Evolutionary conservation across 1,284 basidiomycete species (phyloP), one percentile per base, ranked within the genome.

Genomic region (Neotropicomus parvogracilis): DNA sequence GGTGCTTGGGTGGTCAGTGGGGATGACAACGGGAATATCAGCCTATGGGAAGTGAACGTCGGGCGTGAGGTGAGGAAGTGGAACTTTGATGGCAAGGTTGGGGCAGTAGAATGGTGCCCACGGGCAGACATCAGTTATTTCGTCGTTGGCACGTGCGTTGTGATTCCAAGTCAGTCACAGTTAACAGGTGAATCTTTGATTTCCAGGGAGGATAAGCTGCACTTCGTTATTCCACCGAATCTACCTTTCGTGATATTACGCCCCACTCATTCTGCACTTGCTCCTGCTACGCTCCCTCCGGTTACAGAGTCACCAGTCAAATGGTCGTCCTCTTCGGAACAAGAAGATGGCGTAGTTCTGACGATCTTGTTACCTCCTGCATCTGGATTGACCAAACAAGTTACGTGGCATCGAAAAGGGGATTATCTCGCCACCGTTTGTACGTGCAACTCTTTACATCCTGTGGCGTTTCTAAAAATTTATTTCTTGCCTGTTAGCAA

Each of bases 341-440:
- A 74, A 16, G 71, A 75, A 44, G 75, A 80, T 50, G 67, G 66
- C 8, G 74, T 85, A 17, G 72, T 82, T 54, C 70, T 90, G 36
- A 81, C 78, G 5, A 63, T 88, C 46, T 70, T 68, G 37, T 67
- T 90, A 31, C 83, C 84, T 13, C 59, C 76, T 16, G 75, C 75
- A 10, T 89, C 92, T 14, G 91, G 91, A 7, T 74, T 88, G 39
- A 81, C 88, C 9, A 90, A 84, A 65, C 91, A 97, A 62, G 77
- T 98, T 13, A 71, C 86, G 31, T 99, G 95, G 94, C 97, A 99
- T 69, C 77, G 87, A 53, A 85, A 88, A 63, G 97, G 97, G 44
- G 97, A 99, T 69, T 99, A 99, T 66, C 78, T 99, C 58, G 85
- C 95, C 45, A 94, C 91, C 41, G 93, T 99, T 48, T 83, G 85